Conservation (phyloP, 768 basidiomycete species). For the Mycena haematopus region DNA sequence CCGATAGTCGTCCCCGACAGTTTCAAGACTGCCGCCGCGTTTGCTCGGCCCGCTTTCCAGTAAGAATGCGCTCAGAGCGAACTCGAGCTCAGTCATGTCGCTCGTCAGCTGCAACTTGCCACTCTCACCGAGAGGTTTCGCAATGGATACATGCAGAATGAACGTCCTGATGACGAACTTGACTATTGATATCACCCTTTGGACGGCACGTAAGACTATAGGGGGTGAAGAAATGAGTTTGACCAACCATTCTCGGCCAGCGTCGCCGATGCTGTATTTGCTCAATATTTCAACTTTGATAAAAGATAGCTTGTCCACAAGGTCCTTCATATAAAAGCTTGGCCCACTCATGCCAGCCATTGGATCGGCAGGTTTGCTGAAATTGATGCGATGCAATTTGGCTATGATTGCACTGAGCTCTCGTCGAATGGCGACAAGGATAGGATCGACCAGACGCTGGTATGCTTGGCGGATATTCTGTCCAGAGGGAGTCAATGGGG, state of each 20-base stretch:
- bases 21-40: slow-evolving; percentile 71
- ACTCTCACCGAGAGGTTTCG: slow-evolving; percentile 86
- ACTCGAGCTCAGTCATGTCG: slow-evolving; percentile 97
- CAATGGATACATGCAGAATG: slow-evolving; percentile 93
- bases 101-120: slow-evolving; percentile 94
- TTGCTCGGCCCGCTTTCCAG: slow-evolving; percentile 61
- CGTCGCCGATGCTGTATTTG: slow-evolving; percentile 75
- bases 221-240: neutral
- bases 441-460: slow-evolving; percentile 64
- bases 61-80: slow-evolving; percentile 84
- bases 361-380: slow-evolving; percentile 74
- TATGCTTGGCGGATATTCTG: slow-evolving; percentile 61
- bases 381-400: slow-evolving; percentile 85
- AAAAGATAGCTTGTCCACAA: slow-evolving; percentile 86
- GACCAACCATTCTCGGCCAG: slow-evolving; percentile 74
- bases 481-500: neutral
- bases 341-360: slow-evolving; percentile 67
- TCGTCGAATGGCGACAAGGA: slow-evolving; percentile 73
- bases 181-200: slow-evolving; percentile 70
- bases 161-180: slow-evolving; percentile 86
- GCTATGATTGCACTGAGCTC: slow-evolving; percentile 83
- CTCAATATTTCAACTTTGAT: slow-evolving; percentile 79
- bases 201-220: slow-evolving; percentile 1
- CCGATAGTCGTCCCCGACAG: slow-evolving; percentile 86
- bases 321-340: slow-evolving; percentile 90